Conservation (phyloP, 1,284 basidiomycete genomes). For the Pholiota adiposa region DNA sequence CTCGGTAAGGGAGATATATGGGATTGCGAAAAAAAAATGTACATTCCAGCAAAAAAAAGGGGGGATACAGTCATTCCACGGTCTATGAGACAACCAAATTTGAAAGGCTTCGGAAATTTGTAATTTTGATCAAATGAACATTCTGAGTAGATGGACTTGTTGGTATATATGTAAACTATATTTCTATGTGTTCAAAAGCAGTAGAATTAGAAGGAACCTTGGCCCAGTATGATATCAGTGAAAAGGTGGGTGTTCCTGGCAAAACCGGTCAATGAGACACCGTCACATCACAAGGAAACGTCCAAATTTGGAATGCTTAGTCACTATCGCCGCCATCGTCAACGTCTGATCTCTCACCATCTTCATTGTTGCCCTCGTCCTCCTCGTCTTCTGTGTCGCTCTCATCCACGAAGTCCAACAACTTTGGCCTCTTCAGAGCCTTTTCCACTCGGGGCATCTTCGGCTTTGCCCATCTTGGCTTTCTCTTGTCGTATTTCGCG, state of each 20-base stretch:
- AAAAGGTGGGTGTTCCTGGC: not conserved
- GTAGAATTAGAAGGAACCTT: not conserved
- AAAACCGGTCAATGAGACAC: not conserved
- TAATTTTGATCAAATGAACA: not conserved
- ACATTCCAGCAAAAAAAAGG: too few species aligned
- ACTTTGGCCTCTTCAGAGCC: not conserved
- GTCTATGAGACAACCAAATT: not conserved
- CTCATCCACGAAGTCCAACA: not conserved
- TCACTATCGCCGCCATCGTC: not conserved
- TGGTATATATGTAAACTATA: not conserved
- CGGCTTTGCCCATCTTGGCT: not conserved
- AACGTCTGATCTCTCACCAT: not conserved
- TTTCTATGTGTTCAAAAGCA: not conserved
- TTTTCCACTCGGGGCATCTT: not conserved
- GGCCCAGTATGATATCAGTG: not conserved
- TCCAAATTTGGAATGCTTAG: not conserved
- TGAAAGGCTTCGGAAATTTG: not conserved
- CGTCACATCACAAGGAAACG: not conserved
- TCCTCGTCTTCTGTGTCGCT: not conserved
- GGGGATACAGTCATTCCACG: too few species aligned
- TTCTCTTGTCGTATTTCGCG: not conserved
- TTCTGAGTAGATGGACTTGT: not conserved
- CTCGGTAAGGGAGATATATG: too few species aligned
- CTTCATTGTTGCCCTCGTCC: not conserved
- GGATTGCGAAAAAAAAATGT: too few species aligned